phyloP scores from a whole-genome alignment of 495 filamentous ascomycete genomes.

The Aspergillus kassunensis region DNA sequence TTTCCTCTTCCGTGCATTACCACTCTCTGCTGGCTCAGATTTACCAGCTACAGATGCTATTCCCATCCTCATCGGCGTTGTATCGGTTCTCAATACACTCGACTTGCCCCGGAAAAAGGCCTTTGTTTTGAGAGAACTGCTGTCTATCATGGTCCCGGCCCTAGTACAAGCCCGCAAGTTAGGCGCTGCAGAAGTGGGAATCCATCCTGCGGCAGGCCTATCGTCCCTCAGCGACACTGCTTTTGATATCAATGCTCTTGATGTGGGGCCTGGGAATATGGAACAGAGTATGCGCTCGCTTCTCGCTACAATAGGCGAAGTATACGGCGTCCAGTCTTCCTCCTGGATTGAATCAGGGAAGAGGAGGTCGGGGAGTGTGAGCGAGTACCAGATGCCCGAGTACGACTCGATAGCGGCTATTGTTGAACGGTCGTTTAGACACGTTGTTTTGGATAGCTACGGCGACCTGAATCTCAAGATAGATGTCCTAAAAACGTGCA shows the following conservation, averaged over 20 bases:
- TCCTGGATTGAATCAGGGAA: conserved; percentile 36
- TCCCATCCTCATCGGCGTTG: conserved; percentile 77
- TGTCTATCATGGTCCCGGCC: conserved; percentile 76
- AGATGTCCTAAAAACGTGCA: conserved; percentile 77
- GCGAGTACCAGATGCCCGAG: conserved; percentile 18
- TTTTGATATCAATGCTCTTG: conserved; percentile 60
- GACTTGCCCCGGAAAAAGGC: conserved; percentile 83
- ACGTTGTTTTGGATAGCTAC: conserved; percentile 37
- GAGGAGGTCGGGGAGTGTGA: conserved; percentile 17
- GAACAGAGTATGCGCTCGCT: conserved; percentile 65
- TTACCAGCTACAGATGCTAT: conserved; percentile 65
- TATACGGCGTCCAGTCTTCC: conserved; percentile 46
- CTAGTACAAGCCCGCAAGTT: conserved; percentile 89
- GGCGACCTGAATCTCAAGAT: conserved; percentile 64
- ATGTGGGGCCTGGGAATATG: conserved; percentile 70
- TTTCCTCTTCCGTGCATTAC: conserved; percentile 69
- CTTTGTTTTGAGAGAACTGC: conserved; percentile 76
- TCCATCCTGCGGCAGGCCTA: conserved; percentile 87
- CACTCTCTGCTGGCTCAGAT: conserved; percentile 54
- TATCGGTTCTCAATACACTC: conserved; percentile 71
- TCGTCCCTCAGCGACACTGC: conserved; percentile 55
- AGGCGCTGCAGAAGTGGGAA: conserved; percentile 88
- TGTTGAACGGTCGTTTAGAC: conserved; percentile 41
- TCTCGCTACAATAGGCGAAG: conserved; percentile 50
- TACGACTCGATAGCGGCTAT: conserved; percentile 43